A percentile compares a stretch with the other conserved stretches of the same genome.
phyloP scores from a whole-genome alignment of 2,329 filamentous ascomycete species.

The Westerdykella aurantiaca region DNA sequence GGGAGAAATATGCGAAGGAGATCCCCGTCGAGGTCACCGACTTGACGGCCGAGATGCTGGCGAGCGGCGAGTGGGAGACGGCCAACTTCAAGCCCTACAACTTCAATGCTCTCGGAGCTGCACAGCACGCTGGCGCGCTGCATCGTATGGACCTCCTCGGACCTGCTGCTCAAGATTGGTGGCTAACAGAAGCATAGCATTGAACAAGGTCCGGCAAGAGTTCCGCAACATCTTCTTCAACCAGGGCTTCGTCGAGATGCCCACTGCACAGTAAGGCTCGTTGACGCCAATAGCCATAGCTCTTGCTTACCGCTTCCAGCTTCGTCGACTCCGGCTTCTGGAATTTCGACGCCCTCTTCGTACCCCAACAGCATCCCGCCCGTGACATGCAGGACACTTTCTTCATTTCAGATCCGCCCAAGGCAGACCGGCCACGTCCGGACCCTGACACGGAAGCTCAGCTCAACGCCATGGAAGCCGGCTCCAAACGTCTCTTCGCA shows the following conservation, averaged over 20 bases:
- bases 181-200: slow-evolving; percentile 10
- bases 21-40: slow-evolving; percentile 93
- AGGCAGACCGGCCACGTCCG: slow-evolving; percentile 61
- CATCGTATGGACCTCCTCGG: slow-evolving; percentile 28
- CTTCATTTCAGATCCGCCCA: slow-evolving; percentile 86
- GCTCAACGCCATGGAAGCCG: slow-evolving; percentile 46
- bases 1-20: slow-evolving; percentile 79
- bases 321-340: slow-evolving; percentile 97
- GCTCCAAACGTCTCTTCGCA: slow-evolving; percentile 49
- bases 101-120: slow-evolving; percentile 65
- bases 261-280: slow-evolving; percentile 62
- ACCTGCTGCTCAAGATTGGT: background rate
- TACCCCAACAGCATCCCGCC: slow-evolving; percentile 95
- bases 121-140: slow-evolving; percentile 48
- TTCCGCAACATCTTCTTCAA: slow-evolving; percentile 99
- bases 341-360: slow-evolving; percentile 97
- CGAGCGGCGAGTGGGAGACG: slow-evolving; percentile 83
- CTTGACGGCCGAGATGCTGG: slow-evolving; percentile 87
- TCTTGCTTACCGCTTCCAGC: slow-evolving; percentile 25
- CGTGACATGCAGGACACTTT: slow-evolving; percentile 97
- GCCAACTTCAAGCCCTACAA: slow-evolving; percentile 82
- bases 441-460: slow-evolving; percentile 47
- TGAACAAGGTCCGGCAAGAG: slow-evolving; percentile 93
- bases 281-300: too few species aligned
- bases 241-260: slow-evolving; percentile 98